Evolutionary conservation across 2,329 filamentous ascomycete genomes (phyloP).

Genomic region (Trichoderma gracile): DNA sequence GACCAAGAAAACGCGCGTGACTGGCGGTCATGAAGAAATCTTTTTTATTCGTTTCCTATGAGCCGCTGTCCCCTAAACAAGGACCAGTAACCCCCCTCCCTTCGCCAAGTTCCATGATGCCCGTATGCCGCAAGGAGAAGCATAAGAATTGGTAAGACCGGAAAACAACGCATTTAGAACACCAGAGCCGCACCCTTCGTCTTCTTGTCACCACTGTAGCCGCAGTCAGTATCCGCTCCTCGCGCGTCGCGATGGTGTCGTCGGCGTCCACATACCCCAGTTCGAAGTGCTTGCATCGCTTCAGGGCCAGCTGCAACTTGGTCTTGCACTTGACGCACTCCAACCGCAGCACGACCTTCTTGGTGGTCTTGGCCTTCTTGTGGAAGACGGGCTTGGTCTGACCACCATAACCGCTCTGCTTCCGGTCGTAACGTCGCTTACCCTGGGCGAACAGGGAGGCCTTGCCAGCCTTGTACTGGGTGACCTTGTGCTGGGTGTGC

Average conservation of each 20-base stretch:
- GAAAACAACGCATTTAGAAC: conserved; percentile 75
- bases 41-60: conserved; percentile 48
- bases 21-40: conserved; percentile 22
- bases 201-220: conserved; percentile 98
- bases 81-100: conserved; percentile 45
- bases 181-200: conserved; percentile 99
- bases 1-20: conserved; percentile 17
- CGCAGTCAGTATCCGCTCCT: conserved; percentile 42
- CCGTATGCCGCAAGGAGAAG: conserved; percentile 48
- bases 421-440: conserved; percentile 99
- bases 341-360: conserved; percentile 98
- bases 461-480: conserved; percentile 97
- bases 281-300: conserved; percentile 99
- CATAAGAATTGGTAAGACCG: conserved; percentile 45
- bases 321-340: conserved; percentile 98
- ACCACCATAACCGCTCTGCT: conserved; percentile 99
- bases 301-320: conserved; percentile 95
- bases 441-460: conserved; percentile 95
- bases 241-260: background rate
- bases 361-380: conserved; percentile 99
- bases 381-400: conserved; percentile 99
- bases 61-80: conserved; percentile 45
- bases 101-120: conserved; percentile 53
- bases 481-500: conserved; percentile 90
- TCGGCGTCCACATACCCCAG: conserved; percentile 72